These are phyloP conservation scores for Colletotrichum karsti DNA, from an alignment of 2,329 filamentous ascomycete genomes.

Conservation along the genomic window DNA sequence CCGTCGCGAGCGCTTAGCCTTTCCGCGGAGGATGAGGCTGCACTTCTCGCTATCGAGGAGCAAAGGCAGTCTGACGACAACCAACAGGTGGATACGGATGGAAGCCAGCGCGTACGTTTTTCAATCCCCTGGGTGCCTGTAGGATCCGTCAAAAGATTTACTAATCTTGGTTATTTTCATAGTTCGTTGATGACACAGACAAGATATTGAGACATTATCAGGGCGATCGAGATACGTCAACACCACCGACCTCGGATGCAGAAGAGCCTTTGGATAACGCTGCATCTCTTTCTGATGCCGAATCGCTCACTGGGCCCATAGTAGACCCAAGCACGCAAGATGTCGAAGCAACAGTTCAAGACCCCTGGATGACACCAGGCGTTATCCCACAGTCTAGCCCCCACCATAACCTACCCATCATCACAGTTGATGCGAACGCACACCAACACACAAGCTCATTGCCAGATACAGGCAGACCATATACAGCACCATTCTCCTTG, in stretches of 20 bases:
- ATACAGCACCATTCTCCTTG: background rate
- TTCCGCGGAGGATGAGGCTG: background rate
- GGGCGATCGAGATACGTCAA: background rate
- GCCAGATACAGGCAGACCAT: background rate
- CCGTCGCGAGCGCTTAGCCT: background rate
- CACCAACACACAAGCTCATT: background rate
- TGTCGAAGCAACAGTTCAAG: background rate
- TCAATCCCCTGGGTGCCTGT: background rate
- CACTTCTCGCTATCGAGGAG: background rate
- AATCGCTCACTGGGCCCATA: background rate
- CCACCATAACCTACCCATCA: background rate
- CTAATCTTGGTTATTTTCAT: too few species aligned
- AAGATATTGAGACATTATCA: background rate
- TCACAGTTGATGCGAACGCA: background rate
- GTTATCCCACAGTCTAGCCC: background rate
- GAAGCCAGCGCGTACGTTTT: background rate
- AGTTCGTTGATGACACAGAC: constrained; percentile 1
- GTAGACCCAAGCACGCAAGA: background rate
- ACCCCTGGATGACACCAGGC: background rate
- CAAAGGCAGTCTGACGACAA: background rate
- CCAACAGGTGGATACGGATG: background rate
- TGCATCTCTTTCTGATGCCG: too few species aligned
- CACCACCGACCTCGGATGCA: background rate
- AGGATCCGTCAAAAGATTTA: too few species aligned
- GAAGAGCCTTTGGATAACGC: background rate